Conservation (phyloP, 139 green algal genomes). For the Closterium sp. region DNA sequence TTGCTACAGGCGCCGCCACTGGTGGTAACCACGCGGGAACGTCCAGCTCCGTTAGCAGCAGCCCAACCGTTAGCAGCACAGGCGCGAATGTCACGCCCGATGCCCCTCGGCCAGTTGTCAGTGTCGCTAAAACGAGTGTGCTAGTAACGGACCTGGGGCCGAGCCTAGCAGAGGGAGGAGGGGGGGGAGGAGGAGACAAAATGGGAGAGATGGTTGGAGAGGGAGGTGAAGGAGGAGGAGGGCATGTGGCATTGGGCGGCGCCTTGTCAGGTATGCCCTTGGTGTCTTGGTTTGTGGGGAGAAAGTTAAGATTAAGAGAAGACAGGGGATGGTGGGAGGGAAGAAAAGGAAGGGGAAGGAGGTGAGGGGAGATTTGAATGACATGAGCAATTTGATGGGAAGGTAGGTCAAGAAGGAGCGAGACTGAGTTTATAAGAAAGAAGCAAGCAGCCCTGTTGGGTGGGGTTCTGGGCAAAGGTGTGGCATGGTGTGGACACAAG, state of each 20-base stretch:
- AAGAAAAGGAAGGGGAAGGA: no score
- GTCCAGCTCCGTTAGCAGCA: neutral
- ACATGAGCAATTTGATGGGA: no score
- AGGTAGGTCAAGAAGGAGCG: no score
- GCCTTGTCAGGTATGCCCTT: neutral
- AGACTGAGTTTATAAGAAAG: no score
- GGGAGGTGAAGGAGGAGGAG: neutral
- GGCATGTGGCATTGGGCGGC: neutral
- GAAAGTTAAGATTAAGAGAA: no score
- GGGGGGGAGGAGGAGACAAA: neutral
- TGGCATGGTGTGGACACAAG: no score
- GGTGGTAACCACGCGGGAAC: neutral
- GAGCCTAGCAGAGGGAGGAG: neutral
- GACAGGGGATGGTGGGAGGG: no score
- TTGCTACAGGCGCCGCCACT: neutral
- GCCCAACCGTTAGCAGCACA: neutral
- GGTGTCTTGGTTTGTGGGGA: neutral
- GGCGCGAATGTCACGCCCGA: neutral
- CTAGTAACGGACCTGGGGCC: neutral
- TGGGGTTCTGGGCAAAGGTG: no score
- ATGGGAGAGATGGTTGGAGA: neutral
- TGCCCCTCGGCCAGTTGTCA: neutral
- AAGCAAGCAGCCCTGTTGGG: no score
- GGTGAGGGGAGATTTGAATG: no score
- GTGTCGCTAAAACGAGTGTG: neutral